phyloP scores from a whole-genome alignment of 2,329 filamentous ascomycete species.

The Tolypocladium tropicale region DNA sequence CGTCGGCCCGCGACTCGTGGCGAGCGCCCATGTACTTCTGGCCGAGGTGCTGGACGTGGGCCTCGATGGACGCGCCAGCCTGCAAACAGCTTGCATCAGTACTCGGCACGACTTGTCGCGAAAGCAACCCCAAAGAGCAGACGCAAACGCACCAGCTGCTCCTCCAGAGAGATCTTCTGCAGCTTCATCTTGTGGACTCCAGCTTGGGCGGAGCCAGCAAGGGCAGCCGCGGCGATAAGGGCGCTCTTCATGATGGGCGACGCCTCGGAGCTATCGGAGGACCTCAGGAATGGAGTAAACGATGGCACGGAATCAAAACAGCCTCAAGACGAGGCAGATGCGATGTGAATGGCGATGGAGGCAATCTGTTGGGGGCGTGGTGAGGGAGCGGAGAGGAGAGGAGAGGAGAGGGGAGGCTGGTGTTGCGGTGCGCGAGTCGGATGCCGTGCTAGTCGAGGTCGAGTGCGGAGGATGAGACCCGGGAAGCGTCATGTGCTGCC shows the following conservation, averaged over 20 bases:
- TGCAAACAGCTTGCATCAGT: conserved; percentile 22
- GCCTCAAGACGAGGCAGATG: not conserved
- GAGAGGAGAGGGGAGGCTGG: not conserved
- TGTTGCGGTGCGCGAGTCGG: not conserved
- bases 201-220: conserved; percentile 75
- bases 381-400: not conserved
- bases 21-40: conserved; percentile 92
- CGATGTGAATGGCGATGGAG: not conserved
- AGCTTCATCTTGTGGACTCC: conserved; percentile 94
- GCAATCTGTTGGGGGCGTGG: not conserved
- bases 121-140: conserved; percentile 6
- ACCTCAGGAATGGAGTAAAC: not conserved
- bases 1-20: conserved; percentile 57
- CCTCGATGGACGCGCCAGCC: conserved; percentile 69
- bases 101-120: conserved; percentile 1
- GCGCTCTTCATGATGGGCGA: conserved; percentile 70
- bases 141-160: conserved; percentile 68
- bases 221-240: conserved; percentile 66
- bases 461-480: not conserved
- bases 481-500: not conserved
- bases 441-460: not conserved
- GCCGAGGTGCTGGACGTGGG: conserved; percentile 71
- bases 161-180: conserved; percentile 85
- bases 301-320: not conserved
- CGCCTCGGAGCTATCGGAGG: conserved; percentile 5